These are phyloP conservation scores for Alternaria sp. DNA, from an alignment of 2,329 filamentous ascomycete species.

Conservation along the genomic window DNA sequence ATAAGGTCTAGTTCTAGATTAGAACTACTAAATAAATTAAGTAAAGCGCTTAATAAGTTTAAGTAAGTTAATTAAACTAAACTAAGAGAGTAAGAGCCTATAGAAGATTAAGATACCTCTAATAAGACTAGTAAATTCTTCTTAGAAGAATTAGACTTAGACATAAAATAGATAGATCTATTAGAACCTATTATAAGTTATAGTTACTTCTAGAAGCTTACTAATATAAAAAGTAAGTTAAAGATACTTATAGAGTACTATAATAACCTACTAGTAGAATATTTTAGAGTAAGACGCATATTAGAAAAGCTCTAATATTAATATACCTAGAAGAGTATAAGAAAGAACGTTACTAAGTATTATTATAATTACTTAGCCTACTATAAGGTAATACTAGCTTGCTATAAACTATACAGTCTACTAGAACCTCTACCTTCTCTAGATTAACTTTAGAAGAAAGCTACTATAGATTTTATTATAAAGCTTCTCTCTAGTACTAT, in stretches of 20 bases:
- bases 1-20: not conserved
- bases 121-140: not conserved
- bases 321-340: not conserved
- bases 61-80: not conserved
- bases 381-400: not conserved
- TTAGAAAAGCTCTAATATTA: not conserved
- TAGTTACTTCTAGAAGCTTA: not conserved
- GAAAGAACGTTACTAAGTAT: not conserved
- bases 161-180: not conserved
- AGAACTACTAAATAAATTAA: not conserved
- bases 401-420: not conserved
- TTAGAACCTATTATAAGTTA: not conserved
- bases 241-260: not conserved
- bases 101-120: not conserved
- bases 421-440: not conserved
- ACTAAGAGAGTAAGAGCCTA: not conserved
- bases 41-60: not conserved
- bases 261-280: not conserved
- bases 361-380: not conserved
- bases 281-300: not conserved
- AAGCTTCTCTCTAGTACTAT: not conserved
- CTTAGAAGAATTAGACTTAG: not conserved
- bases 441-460: not conserved
- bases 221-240: not conserved
- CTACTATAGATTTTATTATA: not conserved